These are phyloP conservation scores for Aspergillus kassunensis DNA, from an alignment of 495 filamentous ascomycete species.

Conservation along the genomic window DNA sequence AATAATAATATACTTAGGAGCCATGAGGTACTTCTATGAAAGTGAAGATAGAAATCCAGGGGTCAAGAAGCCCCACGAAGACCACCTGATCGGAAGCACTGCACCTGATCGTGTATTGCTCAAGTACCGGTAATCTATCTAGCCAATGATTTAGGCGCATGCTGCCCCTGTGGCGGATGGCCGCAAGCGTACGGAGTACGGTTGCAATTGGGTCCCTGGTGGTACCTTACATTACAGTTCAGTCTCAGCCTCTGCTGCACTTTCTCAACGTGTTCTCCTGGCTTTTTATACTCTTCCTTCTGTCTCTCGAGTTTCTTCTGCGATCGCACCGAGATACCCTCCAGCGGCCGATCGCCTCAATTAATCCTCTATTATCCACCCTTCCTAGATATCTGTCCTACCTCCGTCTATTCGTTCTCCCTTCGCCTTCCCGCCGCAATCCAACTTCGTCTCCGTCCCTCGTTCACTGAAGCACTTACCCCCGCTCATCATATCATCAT, in stretches of 20 bases:
- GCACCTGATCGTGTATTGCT: neutral
- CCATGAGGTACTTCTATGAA: neutral
- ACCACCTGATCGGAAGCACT: constrained; percentile 7
- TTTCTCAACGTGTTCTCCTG: constrained; percentile 16
- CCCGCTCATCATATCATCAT: constrained; percentile 3
- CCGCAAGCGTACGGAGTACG: constrained; percentile 9
- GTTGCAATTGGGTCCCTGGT: constrained; percentile 5
- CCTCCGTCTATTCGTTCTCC: constrained; percentile 6
- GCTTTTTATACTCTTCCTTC: constrained; percentile 10
- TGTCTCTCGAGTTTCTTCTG: constrained; percentile 8
- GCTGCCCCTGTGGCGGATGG: constrained; percentile 9
- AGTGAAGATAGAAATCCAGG: constrained; percentile 1
- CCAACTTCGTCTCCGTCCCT: constrained; percentile 14
- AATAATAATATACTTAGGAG: neutral
- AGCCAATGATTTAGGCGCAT: constrained; percentile 1
- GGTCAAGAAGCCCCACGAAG: constrained; percentile 10
- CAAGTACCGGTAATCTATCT: constrained; percentile 4
- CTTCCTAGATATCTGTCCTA: constrained; percentile 8
- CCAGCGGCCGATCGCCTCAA: constrained; percentile 6
- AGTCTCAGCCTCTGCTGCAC: neutral
- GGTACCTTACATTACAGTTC: constrained; percentile 7
- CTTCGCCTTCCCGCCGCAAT: constrained; percentile 25
- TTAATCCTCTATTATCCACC: constrained; percentile 10
- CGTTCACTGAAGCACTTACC: neutral
- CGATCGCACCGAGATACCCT: neutral